Conservation (phyloP, 108 stramenopile species). For the Skeletonema potamos region DNA sequence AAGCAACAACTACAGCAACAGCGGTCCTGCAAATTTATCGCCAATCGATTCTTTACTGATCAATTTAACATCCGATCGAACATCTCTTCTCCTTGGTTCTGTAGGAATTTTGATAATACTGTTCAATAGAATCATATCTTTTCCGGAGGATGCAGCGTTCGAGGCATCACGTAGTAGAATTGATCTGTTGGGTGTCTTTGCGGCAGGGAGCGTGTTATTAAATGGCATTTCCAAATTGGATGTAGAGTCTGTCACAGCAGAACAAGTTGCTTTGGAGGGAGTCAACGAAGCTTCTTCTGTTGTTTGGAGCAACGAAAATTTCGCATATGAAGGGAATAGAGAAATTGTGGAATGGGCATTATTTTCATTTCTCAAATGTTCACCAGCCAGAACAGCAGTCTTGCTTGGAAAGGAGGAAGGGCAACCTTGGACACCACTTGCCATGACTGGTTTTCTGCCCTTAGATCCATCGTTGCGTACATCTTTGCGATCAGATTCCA, state of each 20-base stretch:
- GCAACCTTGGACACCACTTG: constrained; percentile 50
- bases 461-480: constrained; percentile 6
- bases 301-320: constrained; percentile 17
- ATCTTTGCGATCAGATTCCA: constrained; percentile 16
- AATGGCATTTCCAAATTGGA: constrained; percentile 83
- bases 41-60: constrained; percentile 28
- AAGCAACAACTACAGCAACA: neutral
- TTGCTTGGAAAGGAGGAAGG: constrained; percentile 35
- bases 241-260: constrained; percentile 67
- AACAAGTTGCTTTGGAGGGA: constrained; percentile 71
- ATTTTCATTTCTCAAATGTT: constrained; percentile 57
- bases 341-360: constrained; percentile 58
- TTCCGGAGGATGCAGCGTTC: constrained; percentile 35
- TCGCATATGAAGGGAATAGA: neutral
- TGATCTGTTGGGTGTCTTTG: constrained; percentile 79
- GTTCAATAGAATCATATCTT: constrained; percentile 50
- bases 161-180: constrained; percentile 42
- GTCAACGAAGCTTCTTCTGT: constrained; percentile 20
- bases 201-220: constrained; percentile 74
- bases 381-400: constrained; percentile 71
- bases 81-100: constrained; percentile 65
- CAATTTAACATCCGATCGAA: constrained; percentile 58
- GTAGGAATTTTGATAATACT: constrained; percentile 58
- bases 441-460: constrained; percentile 61
- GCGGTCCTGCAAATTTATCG: constrained; percentile 11